These are phyloP conservation scores for Phialemonium atrogriseum DNA, from an alignment of 2,329 filamentous ascomycete genomes.

Conservation along the genomic window DNA sequence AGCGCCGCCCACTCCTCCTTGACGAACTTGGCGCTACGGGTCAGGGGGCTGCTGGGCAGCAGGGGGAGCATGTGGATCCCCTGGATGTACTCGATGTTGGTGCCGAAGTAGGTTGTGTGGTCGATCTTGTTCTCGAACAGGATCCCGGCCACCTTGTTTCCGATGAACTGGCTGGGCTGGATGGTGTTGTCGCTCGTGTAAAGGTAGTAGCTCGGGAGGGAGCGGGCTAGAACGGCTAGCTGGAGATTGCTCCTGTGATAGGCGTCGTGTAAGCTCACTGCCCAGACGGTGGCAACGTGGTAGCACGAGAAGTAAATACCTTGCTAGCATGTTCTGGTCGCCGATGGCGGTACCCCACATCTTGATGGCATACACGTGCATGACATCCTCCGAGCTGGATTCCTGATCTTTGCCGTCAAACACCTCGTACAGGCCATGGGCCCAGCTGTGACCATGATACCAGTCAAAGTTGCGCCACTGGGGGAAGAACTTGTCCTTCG, in stretches of 20 bases:
- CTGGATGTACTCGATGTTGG: conserved; percentile 60
- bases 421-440: conserved; percentile 65
- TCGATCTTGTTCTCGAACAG: conserved; percentile 95
- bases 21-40: conserved; percentile 63
- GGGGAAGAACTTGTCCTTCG: conserved; percentile 67
- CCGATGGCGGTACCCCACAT: conserved; percentile 81
- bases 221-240: conserved; percentile 68
- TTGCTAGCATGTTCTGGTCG: conserved; percentile 71
- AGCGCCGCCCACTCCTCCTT: conserved; percentile 73
- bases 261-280: too few relatives aligned
- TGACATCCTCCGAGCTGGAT: conserved; percentile 81
- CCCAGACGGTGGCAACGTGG: too few relatives aligned
- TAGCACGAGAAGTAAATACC: conserved; percentile 34
- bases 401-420: conserved; percentile 76
- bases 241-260: conserved; percentile 66
- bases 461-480: conserved; percentile 82
- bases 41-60: conserved; percentile 58
- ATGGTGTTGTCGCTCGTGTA: conserved; percentile 60
- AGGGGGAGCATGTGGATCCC: conserved; percentile 82
- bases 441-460: conserved; percentile 94
- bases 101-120: conserved; percentile 83
- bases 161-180: conserved; percentile 69
- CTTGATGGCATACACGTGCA: conserved; percentile 81
- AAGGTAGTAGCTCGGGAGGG: conserved; percentile 74
- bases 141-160: conserved; percentile 65